Percentiles rank a stretch among this genome's conserved stretches.
These are phyloP conservation scores for Elongisporangium senticosum DNA, from an alignment of 352 stramenopile genomes.

Conservation along the genomic window DNA sequence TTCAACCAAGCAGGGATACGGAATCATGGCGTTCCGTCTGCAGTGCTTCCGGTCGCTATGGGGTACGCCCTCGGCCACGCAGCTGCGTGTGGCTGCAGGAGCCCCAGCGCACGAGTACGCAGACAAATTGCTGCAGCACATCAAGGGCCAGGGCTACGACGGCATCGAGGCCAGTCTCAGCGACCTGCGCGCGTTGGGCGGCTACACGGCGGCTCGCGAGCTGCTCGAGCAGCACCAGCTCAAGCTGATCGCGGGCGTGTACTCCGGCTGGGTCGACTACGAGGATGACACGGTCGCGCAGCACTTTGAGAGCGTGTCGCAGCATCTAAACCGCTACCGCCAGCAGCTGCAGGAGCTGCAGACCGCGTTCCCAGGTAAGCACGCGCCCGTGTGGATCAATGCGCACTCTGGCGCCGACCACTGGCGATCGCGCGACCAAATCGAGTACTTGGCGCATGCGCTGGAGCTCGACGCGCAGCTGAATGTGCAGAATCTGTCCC, in stretches of 20 bases:
- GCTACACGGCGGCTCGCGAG: conserved; percentile 22
- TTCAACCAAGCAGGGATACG: background rate
- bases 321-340: conserved; percentile 33
- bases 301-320: conserved; percentile 47
- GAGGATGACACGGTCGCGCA: conserved; percentile 39
- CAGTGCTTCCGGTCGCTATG: conserved; percentile 57
- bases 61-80: conserved; percentile 31
- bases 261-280: conserved; percentile 72
- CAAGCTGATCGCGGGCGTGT: conserved; percentile 58
- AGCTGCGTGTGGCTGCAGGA: conserved; percentile 14
- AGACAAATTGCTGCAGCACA: conserved; percentile 25
- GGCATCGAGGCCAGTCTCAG: conserved; percentile 67
- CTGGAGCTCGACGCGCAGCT: conserved; percentile 39
- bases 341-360: conserved; percentile 25
- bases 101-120: conserved; percentile 19
- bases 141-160: conserved; percentile 47
- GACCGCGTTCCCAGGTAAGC: conserved; percentile 17
- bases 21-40: conserved; percentile 12
- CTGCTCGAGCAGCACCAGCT: conserved; percentile 44
- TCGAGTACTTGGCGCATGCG: conserved; percentile 42
- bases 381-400: conserved; percentile 41
- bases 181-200: conserved; percentile 49
- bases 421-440: conserved; percentile 35
- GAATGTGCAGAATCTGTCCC: conserved; percentile 25
- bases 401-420: conserved; percentile 58